Evolutionary conservation across 306 rosid species (phyloP).

Genomic region (Citrullus amarus): DNA sequence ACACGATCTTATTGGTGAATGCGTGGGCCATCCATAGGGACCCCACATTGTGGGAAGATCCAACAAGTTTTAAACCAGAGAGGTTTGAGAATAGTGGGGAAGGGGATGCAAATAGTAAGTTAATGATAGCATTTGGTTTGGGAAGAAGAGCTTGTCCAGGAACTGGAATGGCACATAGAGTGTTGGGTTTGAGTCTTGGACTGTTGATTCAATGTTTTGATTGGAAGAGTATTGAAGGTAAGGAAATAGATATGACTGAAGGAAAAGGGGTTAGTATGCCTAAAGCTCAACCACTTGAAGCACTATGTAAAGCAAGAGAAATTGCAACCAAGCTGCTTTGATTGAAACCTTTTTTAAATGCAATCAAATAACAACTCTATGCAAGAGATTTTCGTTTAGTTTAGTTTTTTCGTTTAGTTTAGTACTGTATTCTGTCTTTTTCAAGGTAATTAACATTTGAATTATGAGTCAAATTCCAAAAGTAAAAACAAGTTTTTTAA

Average conservation of each 20-base stretch:
- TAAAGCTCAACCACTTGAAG: not conserved
- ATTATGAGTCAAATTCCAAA: no score
- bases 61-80: conserved; percentile 16
- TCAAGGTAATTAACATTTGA: no score
- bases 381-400: no score
- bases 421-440: no score
- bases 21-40: conserved; percentile 41
- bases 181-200: conserved; percentile 2
- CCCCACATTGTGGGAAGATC: conserved; percentile 10
- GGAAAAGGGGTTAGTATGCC: not conserved
- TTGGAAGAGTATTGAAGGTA: not conserved
- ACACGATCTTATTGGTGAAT: conserved; percentile 27
- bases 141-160: conserved; percentile 3
- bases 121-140: conserved; percentile 4
- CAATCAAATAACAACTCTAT: no score
- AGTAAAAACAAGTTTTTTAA: no score
- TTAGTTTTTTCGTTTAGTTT: no score
- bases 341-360: not conserved
- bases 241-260: not conserved
- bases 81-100: conserved; percentile 9
- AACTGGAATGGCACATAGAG: not conserved
- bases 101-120: not conserved
- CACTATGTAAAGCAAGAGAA: not conserved
- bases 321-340: not conserved
- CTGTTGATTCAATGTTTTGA: not conserved